Evolutionary conservation across 2,329 filamentous ascomycete species (phyloP).

Genomic region (Clarireedia paspali): DNA sequence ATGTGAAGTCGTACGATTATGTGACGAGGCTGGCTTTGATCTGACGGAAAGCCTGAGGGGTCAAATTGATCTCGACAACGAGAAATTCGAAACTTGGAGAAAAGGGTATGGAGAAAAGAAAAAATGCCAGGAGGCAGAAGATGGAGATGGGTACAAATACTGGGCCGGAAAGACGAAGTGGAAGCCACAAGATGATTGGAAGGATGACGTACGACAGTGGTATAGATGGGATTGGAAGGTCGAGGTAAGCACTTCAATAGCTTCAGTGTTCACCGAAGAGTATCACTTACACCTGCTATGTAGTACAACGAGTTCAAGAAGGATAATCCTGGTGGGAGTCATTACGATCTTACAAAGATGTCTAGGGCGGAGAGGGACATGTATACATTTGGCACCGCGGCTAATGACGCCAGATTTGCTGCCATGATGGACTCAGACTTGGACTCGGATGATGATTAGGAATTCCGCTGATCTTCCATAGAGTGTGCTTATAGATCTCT

Average conservation of each 20-base stretch:
- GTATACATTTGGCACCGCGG: not conserved
- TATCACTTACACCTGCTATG: not conserved
- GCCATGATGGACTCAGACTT: not conserved
- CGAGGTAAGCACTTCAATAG: slow-evolving; percentile 10
- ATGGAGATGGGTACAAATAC: not conserved
- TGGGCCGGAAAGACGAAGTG: not conserved
- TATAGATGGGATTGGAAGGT: slow-evolving; percentile 16
- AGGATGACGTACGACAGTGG: slow-evolving; percentile 9
- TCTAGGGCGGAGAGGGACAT: not conserved
- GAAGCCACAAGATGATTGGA: not conserved
- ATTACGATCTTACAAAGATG: not conserved
- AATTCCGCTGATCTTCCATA: not conserved
- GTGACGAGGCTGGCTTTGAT: slow-evolving; percentile 14
- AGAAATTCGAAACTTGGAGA: slow-evolving; percentile 3
- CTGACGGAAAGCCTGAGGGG: slow-evolving; percentile 12
- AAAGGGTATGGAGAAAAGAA: slow-evolving; percentile 5
- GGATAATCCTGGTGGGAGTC: not conserved
- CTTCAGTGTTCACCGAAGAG: too few species aligned
- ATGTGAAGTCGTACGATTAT: slow-evolving; percentile 35
- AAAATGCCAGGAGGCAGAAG: slow-evolving; percentile 1
- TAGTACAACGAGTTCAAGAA: not conserved
- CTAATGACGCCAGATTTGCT: not conserved
- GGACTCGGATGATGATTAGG: not conserved
- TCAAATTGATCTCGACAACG: slow-evolving; percentile 11
- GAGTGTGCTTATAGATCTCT: too few species aligned